Evolutionary conservation across 1,139 yeast species (phyloP).

Genomic region (Taphrina betulina): DNA sequence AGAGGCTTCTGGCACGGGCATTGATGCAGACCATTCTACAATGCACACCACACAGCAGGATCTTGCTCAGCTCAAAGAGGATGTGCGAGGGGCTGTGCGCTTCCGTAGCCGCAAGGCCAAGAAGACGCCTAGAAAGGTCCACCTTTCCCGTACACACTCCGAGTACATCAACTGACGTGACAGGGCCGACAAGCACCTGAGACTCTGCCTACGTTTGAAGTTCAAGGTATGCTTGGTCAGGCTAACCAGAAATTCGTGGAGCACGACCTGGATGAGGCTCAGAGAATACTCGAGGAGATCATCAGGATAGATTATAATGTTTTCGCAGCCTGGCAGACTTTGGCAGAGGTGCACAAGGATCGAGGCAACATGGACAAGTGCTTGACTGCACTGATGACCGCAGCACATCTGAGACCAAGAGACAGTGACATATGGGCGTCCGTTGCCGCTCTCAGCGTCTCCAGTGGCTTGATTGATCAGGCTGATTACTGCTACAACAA

Average conservation of each 20-base stretch:
- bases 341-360: constrained; percentile 78
- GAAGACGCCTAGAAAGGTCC: constrained; percentile 4
- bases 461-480: constrained; percentile 70
- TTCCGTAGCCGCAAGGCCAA: constrained; percentile 4
- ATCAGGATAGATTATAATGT: constrained; percentile 74
- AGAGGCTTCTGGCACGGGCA: not conserved
- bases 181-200: constrained; percentile 24
- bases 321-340: constrained; percentile 76
- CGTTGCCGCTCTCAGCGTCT: constrained; percentile 73
- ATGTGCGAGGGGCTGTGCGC: constrained; percentile 19
- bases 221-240: constrained; percentile 59
- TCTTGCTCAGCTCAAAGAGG: constrained; percentile 5
- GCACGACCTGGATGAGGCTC: constrained; percentile 66
- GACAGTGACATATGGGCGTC: constrained; percentile 81
- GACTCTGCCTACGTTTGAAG: constrained; percentile 61
- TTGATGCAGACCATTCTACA: not conserved
- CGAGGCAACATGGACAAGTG: constrained; percentile 69
- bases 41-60: not conserved
- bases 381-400: constrained; percentile 76
- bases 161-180: not conserved
- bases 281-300: constrained; percentile 66
- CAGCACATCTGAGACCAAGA: constrained; percentile 76
- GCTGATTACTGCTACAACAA: constrained; percentile 79
- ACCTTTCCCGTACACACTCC: not conserved
- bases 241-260: constrained; percentile 78